A percentile compares a stretch with the other conserved stretches of the same genome.
Conservation (phyloP, 495 filamentous ascomycete genomes). For the Penicillium simplicissimum region DNA sequence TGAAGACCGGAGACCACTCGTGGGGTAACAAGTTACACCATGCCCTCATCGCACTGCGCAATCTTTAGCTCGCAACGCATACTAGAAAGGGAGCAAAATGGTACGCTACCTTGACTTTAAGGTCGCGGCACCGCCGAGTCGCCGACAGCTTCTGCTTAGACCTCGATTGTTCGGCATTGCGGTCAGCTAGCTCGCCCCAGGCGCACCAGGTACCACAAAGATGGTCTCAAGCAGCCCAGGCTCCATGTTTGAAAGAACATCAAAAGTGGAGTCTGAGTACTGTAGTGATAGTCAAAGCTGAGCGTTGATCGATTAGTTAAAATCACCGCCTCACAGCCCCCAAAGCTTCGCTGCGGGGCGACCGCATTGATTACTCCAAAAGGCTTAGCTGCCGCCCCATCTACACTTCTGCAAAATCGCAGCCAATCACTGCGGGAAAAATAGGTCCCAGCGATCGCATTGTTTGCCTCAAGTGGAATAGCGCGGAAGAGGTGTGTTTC, state of each 20-base stretch:
- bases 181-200: background rate
- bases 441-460: background rate
- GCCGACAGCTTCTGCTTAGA: slow-evolving; percentile 15
- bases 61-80: background rate
- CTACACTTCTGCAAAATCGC: background rate
- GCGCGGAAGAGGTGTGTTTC: background rate
- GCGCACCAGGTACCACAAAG: background rate
- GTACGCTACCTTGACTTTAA: slow-evolving; percentile 11
- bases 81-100: background rate
- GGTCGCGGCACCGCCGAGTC: slow-evolving; percentile 8
- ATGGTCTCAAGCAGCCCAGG: background rate
- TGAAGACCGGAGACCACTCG: background rate
- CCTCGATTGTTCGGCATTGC: slow-evolving; percentile 15
- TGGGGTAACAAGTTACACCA: background rate
- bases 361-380: slow-evolving; percentile 8
- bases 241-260: background rate
- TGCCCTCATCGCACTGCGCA: slow-evolving; percentile 8
- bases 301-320: background rate
- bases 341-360: background rate
- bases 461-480: background rate
- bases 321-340: background rate
- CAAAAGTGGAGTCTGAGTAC: background rate
- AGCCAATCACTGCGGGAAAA: background rate
- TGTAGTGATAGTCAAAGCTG: too few species aligned
- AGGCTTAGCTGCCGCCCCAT: slow-evolving; percentile 3